Evolutionary conservation across 139 green algal species (phyloP), one percentile per base, ranked within the genome.

Genomic region (Gonium pectorale): DNA sequence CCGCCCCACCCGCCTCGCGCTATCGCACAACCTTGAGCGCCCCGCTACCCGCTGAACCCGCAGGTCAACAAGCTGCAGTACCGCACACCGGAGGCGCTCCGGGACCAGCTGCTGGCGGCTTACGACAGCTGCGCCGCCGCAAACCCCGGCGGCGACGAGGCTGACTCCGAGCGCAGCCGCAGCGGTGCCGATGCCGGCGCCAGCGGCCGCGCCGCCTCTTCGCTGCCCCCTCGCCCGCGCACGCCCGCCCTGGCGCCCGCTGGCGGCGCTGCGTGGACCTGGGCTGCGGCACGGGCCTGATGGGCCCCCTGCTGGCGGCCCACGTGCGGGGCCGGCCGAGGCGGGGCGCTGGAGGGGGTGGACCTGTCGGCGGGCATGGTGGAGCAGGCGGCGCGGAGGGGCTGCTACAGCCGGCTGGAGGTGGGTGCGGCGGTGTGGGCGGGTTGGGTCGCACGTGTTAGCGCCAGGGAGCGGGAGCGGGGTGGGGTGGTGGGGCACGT

Each of bases 211-310:
- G 59, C 27, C 5, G 27, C 27, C 27, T 43, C n/a, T n/a, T n/a
- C n/a, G n/a, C n/a, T n/a, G n/a, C n/a, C n/a, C n/a, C n/a, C n/a
- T n/a, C n/a, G n/a, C n/a, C n/a, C n/a, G n/a, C n/a, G n/a, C n/a
- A n/a, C n/a, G n/a, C n/a, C n/a, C n/a, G n/a, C n/a, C n/a, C n/a
- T n/a, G 17, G 2, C 3, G 17, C 41, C 3, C 21, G 60, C 3
- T 83, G 77, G 87, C 75, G 54, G 29, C 77, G 78, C 37, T 90
- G 81, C 78, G 79, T 92, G 37, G 91, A 94, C 41, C 86, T 94
- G 6, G 91, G 91, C 49, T 94, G 91, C 86, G 91, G 91, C 40
- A 94, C 91, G 29, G 91, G 91, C 46, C 81, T 94, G 52, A 94
- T 94, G 91, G 91, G 89, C 1, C 89, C 91, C 0, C 80, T 92